Percentiles rank a stretch among this genome's conserved stretches.
Evolutionary conservation across 345 rosid genomes (phyloP).

Genomic region (Nasturtium officinale): DNA sequence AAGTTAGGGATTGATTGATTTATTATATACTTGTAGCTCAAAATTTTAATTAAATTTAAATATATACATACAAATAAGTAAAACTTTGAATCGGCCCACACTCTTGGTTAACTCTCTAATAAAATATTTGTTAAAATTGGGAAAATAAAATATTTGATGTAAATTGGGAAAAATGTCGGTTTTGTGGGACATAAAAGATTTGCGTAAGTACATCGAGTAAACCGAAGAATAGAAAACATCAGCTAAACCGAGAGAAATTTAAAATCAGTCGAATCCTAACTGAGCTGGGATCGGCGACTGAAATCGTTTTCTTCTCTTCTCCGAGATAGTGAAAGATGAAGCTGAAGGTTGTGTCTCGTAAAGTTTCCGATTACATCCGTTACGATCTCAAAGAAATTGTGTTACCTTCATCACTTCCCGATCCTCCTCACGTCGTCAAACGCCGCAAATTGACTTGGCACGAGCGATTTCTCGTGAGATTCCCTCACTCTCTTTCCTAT

Average conservation of each 20-base stretch:
- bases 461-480: slow-evolving; percentile 63
- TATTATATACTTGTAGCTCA: too few species aligned
- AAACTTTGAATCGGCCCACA: too few species aligned
- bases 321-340: slow-evolving; percentile 55
- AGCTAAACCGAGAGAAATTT: neutral
- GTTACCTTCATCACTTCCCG: slow-evolving; percentile 87
- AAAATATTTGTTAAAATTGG: too few species aligned
- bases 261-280: too few species aligned
- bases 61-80: too few species aligned
- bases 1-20: too few species aligned
- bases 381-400: slow-evolving; percentile 88
- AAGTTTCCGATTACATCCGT: slow-evolving; percentile 71
- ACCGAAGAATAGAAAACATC: too few species aligned
- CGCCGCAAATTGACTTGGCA: slow-evolving; percentile 83
- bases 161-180: neutral
- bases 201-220: too few species aligned
- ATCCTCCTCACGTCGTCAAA: slow-evolving; percentile 78
- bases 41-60: too few species aligned
- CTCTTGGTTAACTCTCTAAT: too few species aligned
- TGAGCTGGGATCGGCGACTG: slow-evolving; percentile 6
- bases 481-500: neutral
- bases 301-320: neutral
- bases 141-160: too few species aligned
- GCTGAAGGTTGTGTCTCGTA: slow-evolving; percentile 55
- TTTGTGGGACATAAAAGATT: too few species aligned